These are phyloP conservation scores for Ilex paraguariensis DNA, from an alignment of 305 asterid genomes.

Conservation along the genomic window DNA sequence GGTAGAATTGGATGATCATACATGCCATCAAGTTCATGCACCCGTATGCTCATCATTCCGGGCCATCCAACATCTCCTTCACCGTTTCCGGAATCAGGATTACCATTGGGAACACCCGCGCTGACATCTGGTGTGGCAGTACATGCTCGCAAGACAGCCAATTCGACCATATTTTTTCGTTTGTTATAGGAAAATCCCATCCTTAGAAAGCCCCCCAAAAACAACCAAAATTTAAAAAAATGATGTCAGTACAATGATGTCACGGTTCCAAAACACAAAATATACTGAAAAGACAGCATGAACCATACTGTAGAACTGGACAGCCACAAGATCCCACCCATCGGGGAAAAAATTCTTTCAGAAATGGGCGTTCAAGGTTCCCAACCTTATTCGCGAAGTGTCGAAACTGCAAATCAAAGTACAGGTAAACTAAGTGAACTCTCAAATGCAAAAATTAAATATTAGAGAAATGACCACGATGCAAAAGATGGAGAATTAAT, in stretches of 20 bases:
- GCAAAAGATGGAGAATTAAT: background rate
- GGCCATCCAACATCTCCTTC: constrained; percentile 97
- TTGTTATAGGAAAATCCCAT: constrained; percentile 98
- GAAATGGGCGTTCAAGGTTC: constrained; percentile 99
- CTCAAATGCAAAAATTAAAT: background rate
- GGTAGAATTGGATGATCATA: constrained; percentile 98
- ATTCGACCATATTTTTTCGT: constrained; percentile 90
- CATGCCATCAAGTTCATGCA: constrained; percentile 99
- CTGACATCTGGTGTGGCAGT: constrained; percentile 76
- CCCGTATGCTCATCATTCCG: constrained; percentile 99
- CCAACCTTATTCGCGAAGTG: constrained; percentile 99
- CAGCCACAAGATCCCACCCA: constrained; percentile 99
- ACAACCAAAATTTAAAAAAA: constrained; percentile 22
- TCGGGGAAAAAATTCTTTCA: constrained; percentile 97
- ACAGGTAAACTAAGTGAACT: constrained; percentile 11
- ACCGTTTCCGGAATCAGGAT: constrained; percentile 72
- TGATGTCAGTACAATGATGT: constrained; percentile 28
- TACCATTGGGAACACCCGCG: constrained; percentile 48
- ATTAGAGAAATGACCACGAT: background rate
- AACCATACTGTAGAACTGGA: constrained; percentile 87
- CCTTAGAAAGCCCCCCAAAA: constrained; percentile 40
- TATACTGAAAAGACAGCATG: constrained; percentile 26
- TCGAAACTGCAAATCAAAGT: constrained; percentile 65
- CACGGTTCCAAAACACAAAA: constrained; percentile 22
- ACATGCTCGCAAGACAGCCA: constrained; percentile 89